Percentiles rank a stretch among this genome's conserved stretches.
These are phyloP conservation scores for Macroventuria anomochaeta DNA, from an alignment of 2,329 filamentous ascomycete genomes.

Conservation along the genomic window DNA sequence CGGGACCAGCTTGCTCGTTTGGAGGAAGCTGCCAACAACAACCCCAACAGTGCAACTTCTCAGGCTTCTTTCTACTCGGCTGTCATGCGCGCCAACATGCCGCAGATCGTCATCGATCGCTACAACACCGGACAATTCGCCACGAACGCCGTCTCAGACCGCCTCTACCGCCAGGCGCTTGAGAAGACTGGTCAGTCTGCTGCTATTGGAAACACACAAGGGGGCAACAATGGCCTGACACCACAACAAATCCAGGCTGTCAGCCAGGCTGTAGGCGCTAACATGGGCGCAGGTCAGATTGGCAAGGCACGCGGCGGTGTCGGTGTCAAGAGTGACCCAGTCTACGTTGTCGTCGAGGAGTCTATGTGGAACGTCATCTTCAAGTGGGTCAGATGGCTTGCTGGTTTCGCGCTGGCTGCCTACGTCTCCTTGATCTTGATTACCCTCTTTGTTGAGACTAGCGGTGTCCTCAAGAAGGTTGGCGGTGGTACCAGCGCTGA, in stretches of 20 bases:
- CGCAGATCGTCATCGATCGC: constrained; percentile 87
- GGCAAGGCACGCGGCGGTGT: constrained; percentile 63
- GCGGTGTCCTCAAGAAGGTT: constrained; percentile 80
- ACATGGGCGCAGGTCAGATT: constrained; percentile 70
- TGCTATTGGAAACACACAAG: constrained; percentile 30
- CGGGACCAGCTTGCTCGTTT: constrained; percentile 76
- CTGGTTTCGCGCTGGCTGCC: constrained; percentile 77
- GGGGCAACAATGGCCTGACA: constrained; percentile 51
- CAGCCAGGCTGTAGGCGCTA: constrained; percentile 80
- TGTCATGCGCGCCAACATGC: constrained; percentile 89
- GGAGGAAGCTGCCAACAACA: constrained; percentile 92
- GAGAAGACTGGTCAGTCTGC: constrained; percentile 62
- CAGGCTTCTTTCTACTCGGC: constrained; percentile 96
- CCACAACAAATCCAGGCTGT: constrained; percentile 75
- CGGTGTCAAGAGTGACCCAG: constrained; percentile 80
- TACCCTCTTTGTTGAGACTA: constrained; percentile 81
- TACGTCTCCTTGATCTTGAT: constrained; percentile 82
- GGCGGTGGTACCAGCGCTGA: constrained; percentile 76
- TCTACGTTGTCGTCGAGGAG: constrained; percentile 96
- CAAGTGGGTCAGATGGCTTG: constrained; percentile 87
- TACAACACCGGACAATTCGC: constrained; percentile 88
- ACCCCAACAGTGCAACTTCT: constrained; percentile 82
- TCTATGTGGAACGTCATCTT: constrained; percentile 79
- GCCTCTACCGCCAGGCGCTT: constrained; percentile 79
- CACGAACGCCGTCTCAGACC: constrained; percentile 76